These are phyloP conservation scores for Exophiala oligosperma DNA, from an alignment of 2,329 filamentous ascomycete genomes.

Conservation along the genomic window DNA sequence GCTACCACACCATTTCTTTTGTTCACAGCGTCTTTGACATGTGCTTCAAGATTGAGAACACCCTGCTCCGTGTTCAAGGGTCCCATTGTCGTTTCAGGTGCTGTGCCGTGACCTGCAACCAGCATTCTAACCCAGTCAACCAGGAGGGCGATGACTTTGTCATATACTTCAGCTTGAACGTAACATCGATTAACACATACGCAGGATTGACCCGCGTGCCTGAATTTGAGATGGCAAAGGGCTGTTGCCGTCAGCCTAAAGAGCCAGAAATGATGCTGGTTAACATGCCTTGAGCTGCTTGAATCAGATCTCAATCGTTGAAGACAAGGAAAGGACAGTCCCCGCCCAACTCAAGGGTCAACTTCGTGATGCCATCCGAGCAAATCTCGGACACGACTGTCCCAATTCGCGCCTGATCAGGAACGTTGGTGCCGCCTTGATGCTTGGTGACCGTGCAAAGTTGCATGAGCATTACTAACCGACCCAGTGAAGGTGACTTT, in stretches of 20 bases:
- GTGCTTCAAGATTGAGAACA: conserved; percentile 54
- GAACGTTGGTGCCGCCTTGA: too few relatives aligned
- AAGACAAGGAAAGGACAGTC: conserved; percentile 67
- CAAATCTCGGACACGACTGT: conserved; percentile 63
- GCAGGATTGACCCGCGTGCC: conserved; percentile 46
- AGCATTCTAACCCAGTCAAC: conserved; percentile 53
- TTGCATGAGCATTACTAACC: too few relatives aligned
- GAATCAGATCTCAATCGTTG: conserved; percentile 61
- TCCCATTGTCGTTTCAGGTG: conserved; percentile 58
- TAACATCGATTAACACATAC: conserved; percentile 47
- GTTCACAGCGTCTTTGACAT: conserved; percentile 64
- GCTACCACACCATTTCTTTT: conserved; percentile 40
- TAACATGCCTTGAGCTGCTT: conserved; percentile 38
- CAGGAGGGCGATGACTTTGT: conserved; percentile 56
- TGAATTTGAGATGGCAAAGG: conserved; percentile 37
- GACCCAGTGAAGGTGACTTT: conserved; percentile 61
- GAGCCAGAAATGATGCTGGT: too few relatives aligned
- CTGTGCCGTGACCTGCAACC: conserved; percentile 61
- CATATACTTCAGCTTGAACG: conserved; percentile 45
- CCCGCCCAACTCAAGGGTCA: conserved; percentile 64
- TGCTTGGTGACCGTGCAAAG: too few relatives aligned
- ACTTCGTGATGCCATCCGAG: conserved; percentile 61
- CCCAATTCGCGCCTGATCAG: conserved; percentile 55
- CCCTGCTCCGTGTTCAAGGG: conserved; percentile 59
- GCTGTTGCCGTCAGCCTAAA: too few relatives aligned